Percentiles rank a stretch among this genome's conserved stretches.
Conservation (phyloP, 2,329 filamentous ascomycete species). For the Orbilia javanica region DNA sequence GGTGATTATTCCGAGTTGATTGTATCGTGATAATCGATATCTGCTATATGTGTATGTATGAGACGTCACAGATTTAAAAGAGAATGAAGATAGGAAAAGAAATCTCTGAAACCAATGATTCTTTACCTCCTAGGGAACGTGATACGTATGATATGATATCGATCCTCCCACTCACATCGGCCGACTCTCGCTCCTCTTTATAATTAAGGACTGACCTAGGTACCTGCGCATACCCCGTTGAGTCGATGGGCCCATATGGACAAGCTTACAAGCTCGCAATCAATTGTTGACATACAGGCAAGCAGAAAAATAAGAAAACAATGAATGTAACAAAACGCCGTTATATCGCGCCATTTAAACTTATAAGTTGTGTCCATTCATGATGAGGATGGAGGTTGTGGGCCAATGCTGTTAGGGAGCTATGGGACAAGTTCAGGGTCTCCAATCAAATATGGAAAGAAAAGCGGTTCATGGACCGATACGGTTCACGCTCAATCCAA, state of each 20-base stretch:
- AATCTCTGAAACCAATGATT: conserved; percentile 15
- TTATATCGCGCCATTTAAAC: conserved; percentile 23
- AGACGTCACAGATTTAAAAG: conserved; percentile 7
- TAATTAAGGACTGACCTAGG: background rate
- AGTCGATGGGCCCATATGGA: too few species aligned
- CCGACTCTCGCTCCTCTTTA: conserved; percentile 1
- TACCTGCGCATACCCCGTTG: background rate
- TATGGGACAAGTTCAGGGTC: too few species aligned
- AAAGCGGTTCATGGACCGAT: too few species aligned
- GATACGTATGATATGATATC: conserved; percentile 4
- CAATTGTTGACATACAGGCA: background rate
- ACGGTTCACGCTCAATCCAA: too few species aligned
- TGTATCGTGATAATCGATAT: conserved; percentile 23
- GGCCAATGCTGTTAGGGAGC: too few species aligned
- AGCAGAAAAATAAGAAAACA: too few species aligned
- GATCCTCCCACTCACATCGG: background rate
- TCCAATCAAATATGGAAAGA: too few species aligned
- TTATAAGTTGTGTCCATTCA: too few species aligned
- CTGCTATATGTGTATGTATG: background rate
- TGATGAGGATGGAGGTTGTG: background rate
- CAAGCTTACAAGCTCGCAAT: too few species aligned
- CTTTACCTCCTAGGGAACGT: background rate
- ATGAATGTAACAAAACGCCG: too few species aligned
- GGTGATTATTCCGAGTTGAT: conserved; percentile 21
- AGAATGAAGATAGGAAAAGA: background rate